phyloP scores from a whole-genome alignment of 2,329 filamentous ascomycete species.

The Arthrobotrys pseudoclavata region DNA sequence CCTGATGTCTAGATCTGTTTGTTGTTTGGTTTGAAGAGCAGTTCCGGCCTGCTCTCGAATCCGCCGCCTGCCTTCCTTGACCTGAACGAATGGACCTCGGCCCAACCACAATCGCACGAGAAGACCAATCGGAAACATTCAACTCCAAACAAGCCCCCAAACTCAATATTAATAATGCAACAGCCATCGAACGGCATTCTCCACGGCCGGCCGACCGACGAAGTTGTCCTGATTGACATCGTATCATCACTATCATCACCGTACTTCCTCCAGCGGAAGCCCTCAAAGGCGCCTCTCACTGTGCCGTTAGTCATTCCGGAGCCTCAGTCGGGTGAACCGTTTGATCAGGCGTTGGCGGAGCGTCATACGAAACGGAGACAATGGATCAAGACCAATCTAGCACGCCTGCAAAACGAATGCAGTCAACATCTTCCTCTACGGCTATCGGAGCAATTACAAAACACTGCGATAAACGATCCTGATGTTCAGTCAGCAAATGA shows the following conservation, averaged over 20 bases:
- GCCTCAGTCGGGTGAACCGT: slow-evolving; percentile 47
- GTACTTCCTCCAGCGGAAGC: slow-evolving; percentile 33
- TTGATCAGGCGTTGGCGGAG: slow-evolving; percentile 43
- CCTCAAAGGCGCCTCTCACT: slow-evolving; percentile 4
- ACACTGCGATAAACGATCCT: neutral
- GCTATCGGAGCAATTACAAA: slow-evolving; percentile 9
- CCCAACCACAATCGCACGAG: slow-evolving; percentile 51
- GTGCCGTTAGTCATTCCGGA: slow-evolving; percentile 30
- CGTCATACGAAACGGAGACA: slow-evolving; percentile 40
- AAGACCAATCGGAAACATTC: slow-evolving; percentile 49
- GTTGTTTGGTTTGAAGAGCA: slow-evolving; percentile 35
- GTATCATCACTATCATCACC: slow-evolving; percentile 49
- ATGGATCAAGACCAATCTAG: slow-evolving; percentile 34
- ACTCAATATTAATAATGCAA: slow-evolving; percentile 28
- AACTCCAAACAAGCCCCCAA: slow-evolving; percentile 35
- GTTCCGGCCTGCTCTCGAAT: slow-evolving; percentile 10
- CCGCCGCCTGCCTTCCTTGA: slow-evolving; percentile 2
- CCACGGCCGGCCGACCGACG: slow-evolving; percentile 44
- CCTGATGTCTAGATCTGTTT: slow-evolving; percentile 24
- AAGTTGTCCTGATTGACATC: slow-evolving; percentile 53
- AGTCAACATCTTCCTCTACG: slow-evolving; percentile 33
- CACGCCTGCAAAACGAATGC: slow-evolving; percentile 27
- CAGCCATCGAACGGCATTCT: slow-evolving; percentile 35
- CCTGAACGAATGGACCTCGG: slow-evolving; percentile 51
- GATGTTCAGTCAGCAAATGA: slow-evolving; percentile 4